Conservation (phyloP, 1,284 basidiomycete genomes). For the Cryptococcus amylolentus region DNA sequence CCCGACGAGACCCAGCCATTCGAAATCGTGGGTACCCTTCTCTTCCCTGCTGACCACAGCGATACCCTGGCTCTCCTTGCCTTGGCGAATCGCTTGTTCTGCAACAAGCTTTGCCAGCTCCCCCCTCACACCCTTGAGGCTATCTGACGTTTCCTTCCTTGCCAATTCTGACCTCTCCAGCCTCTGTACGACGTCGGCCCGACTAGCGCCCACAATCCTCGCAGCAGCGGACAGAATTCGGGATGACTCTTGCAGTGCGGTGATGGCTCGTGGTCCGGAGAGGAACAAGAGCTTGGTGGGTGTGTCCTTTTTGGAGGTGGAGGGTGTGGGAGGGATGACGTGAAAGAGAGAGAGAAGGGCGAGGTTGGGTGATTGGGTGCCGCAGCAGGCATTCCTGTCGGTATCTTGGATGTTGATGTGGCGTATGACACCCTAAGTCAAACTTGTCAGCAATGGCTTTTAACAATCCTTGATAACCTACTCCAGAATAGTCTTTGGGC, state of each 20-base stretch:
- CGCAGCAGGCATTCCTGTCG: conserved; percentile 79
- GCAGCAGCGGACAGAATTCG: conserved; percentile 58
- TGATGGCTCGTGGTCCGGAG: conserved; percentile 68
- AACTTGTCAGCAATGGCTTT: background rate
- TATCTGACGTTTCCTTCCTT: conserved; percentile 61
- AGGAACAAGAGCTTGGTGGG: conserved; percentile 74
- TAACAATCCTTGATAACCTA: conserved; percentile 20
- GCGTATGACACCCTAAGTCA: conserved; percentile 63
- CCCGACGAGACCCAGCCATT: conserved; percentile 32
- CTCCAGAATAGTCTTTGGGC: conserved; percentile 46
- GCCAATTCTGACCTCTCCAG: conserved; percentile 56
- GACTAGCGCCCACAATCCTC: conserved; percentile 54
- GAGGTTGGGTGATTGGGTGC: conserved; percentile 61
- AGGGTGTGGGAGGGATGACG: conserved; percentile 48
- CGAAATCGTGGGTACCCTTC: conserved; percentile 38
- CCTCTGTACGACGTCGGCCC: conserved; percentile 63
- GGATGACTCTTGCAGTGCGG: conserved; percentile 60
- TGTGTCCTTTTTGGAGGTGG: conserved; percentile 52
- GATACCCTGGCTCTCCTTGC: background rate
- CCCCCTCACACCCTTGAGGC: conserved; percentile 61
- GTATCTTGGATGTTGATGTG: conserved; percentile 75
- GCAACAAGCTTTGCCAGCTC: conserved; percentile 66
- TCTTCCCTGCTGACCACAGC: conserved; percentile 22
- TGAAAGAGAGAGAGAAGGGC: conserved; percentile 43
- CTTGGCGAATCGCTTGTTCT: conserved; percentile 50